A percentile compares a stretch with the other conserved stretches of the same genome.
These are phyloP conservation scores for Venturia aucupariae DNA, from an alignment of 2,329 filamentous ascomycete species.

Conservation along the genomic window DNA sequence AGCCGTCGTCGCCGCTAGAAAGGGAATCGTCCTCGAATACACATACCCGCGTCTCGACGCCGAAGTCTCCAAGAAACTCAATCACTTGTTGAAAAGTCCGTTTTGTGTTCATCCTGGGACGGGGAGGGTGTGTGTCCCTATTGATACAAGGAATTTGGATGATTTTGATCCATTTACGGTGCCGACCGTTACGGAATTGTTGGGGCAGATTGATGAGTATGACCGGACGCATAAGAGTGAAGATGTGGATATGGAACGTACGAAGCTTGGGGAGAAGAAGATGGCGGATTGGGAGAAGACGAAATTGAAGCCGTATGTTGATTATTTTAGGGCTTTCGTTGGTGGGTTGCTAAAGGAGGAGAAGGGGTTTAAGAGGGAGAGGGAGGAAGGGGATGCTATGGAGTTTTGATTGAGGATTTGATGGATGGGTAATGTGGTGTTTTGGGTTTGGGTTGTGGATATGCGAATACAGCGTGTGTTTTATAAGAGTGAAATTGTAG, in stretches of 20 bases:
- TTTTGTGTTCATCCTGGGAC: constrained; percentile 96
- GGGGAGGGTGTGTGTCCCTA: constrained; percentile 89
- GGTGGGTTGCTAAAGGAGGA: constrained; percentile 69
- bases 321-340: constrained; percentile 80
- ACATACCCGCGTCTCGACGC: constrained; percentile 96
- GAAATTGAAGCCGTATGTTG: constrained; percentile 82
- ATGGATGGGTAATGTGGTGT: neutral
- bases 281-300: constrained; percentile 95
- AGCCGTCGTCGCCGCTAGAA: constrained; percentile 77
- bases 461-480: neutral
- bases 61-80: constrained; percentile 94
- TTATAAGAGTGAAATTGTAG: too few species aligned
- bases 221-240: constrained; percentile 39
- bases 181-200: constrained; percentile 76
- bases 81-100: constrained; percentile 93
- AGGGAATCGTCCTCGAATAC: constrained; percentile 94
- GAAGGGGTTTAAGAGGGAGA: constrained; percentile 41
- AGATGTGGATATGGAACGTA: constrained; percentile 30
- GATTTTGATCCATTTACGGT: constrained; percentile 80
- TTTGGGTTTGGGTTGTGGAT: neutral
- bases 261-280: constrained; percentile 28
- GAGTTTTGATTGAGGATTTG: constrained; percentile 45
- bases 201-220: constrained; percentile 82
- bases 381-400: constrained; percentile 43
- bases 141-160: constrained; percentile 64